Evolutionary conservation across 768 basidiomycete genomes (phyloP).

Genomic region (Trametes punicea): DNA sequence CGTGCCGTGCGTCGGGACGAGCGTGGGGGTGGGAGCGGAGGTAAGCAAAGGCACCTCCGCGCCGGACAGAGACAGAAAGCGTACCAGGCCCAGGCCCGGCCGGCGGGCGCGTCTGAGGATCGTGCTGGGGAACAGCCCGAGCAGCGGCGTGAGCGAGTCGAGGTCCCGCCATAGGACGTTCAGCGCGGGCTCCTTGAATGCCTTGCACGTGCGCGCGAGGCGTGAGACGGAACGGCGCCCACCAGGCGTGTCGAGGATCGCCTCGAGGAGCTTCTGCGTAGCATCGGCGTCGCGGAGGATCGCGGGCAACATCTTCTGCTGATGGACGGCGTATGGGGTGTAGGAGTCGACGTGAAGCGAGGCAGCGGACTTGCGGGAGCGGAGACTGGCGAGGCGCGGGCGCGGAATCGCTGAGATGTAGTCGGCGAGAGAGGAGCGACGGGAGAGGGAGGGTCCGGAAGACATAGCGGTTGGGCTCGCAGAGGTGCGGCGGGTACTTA

Average conservation of each 20-base stretch:
- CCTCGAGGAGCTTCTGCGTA: conserved; percentile 48
- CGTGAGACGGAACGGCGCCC: conserved; percentile 68
- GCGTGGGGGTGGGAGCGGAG: conserved; percentile 1
- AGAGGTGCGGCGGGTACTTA: conserved; percentile 20
- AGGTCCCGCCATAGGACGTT: conserved; percentile 74
- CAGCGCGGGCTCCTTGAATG: conserved; percentile 70
- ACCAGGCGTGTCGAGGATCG: conserved; percentile 52
- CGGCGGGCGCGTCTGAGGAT: conserved; percentile 66
- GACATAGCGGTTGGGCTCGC: conserved; percentile 21
- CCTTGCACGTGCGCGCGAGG: conserved; percentile 70
- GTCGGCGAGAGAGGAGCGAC: conserved; percentile 29
- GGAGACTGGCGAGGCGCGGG: conserved; percentile 27
- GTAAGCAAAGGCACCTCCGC: conserved; percentile 17
- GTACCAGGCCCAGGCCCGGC: conserved; percentile 74
- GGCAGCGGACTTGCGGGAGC: conserved; percentile 30
- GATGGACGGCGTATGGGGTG: conserved; percentile 43
- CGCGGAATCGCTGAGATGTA: conserved; percentile 25
- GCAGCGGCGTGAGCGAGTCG: conserved; percentile 68
- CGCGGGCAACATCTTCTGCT: conserved; percentile 48
- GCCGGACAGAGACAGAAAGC: conserved; percentile 29
- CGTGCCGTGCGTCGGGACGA: conserved; percentile 1
- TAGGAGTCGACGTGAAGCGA: conserved; percentile 28
- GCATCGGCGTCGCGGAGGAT: conserved; percentile 65
- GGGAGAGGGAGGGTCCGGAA: conserved; percentile 27
- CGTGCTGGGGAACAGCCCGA: conserved; percentile 66